Conservation (phyloP, 495 filamentous ascomycete genomes). For the Talaromyces adpressus region DNA sequence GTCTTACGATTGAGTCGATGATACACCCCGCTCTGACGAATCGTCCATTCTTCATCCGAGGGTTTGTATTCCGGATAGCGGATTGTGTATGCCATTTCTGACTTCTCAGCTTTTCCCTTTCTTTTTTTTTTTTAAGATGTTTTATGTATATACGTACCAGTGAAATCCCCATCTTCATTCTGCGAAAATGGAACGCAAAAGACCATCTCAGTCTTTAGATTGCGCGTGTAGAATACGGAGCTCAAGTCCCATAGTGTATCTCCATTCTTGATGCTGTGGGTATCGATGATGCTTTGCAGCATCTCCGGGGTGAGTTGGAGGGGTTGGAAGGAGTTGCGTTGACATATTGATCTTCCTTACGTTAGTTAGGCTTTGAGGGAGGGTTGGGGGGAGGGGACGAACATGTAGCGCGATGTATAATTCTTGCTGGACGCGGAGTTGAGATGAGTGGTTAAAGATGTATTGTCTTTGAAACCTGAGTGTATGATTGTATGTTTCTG, state of each 20-base stretch:
- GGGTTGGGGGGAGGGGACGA: slow-evolving; percentile 10
- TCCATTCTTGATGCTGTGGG: neutral
- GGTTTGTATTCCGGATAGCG: slow-evolving; percentile 5
- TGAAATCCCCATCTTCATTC: neutral
- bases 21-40: slow-evolving; percentile 5
- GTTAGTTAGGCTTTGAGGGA: slow-evolving; percentile 4
- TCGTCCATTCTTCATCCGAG: neutral
- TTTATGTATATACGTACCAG: neutral
- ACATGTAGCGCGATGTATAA: slow-evolving; percentile 25
- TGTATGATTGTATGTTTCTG: neutral
- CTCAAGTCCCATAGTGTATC: slow-evolving; percentile 23
- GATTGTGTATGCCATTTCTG: slow-evolving; percentile 4
- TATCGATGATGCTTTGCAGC: slow-evolving; percentile 15
- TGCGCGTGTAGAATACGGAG: slow-evolving; percentile 34
- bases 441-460: neutral
- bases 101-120: neutral
- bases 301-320: slow-evolving; percentile 27
- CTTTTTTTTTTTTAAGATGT: neutral
- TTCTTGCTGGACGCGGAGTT: slow-evolving; percentile 6
- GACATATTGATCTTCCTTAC: slow-evolving; percentile 31
- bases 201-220: slow-evolving; percentile 26
- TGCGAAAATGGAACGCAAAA: slow-evolving; percentile 16
- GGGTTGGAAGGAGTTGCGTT: slow-evolving; percentile 34
- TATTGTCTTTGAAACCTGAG: neutral
- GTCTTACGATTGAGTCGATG: neutral